phyloP scores from a whole-genome alignment of 148 eudicot genomes.

The Heliamphora exappendiculata region DNA sequence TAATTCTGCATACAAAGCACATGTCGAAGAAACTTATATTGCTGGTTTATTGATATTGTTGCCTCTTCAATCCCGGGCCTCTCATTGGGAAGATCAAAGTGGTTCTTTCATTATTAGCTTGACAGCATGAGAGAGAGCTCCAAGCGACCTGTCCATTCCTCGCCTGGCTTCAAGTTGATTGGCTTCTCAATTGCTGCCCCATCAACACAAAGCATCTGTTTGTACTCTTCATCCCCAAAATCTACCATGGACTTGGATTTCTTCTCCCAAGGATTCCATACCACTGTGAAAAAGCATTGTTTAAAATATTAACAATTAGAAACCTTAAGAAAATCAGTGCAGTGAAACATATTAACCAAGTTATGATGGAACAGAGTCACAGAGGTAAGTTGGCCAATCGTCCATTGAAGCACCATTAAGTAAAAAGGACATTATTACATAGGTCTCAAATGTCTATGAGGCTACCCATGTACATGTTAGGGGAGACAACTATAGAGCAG shows the following conservation, averaged over 20 bases:
- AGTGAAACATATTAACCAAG: background rate
- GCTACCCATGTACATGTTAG: background rate
- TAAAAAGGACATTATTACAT: background rate
- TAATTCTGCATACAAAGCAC: background rate
- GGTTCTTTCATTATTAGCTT: slow-evolving; percentile 19
- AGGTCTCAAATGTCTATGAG: background rate
- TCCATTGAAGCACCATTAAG: no score
- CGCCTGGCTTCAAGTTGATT: slow-evolving; percentile 55
- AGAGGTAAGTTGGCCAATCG: background rate
- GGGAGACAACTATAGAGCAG: background rate
- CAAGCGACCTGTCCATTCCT: slow-evolving; percentile 75
- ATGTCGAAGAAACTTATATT: background rate
- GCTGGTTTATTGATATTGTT: background rate
- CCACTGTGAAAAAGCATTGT: slow-evolving; percentile 33
- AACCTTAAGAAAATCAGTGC: background rate
- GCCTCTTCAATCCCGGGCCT: background rate
- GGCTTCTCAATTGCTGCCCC: slow-evolving; percentile 79
- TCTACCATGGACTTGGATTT: slow-evolving; percentile 54
- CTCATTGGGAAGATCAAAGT: background rate
- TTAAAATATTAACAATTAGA: background rate
- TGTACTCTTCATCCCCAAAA: slow-evolving; percentile 77
- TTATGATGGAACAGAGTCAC: background rate
- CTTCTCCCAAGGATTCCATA: slow-evolving; percentile 97
- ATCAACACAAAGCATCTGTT: slow-evolving; percentile 69
- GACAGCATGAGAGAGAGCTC: slow-evolving; percentile 58